phyloP scores from a whole-genome alignment of 2,329 filamentous ascomycete genomes.

The Aureobasidium zeae region DNA sequence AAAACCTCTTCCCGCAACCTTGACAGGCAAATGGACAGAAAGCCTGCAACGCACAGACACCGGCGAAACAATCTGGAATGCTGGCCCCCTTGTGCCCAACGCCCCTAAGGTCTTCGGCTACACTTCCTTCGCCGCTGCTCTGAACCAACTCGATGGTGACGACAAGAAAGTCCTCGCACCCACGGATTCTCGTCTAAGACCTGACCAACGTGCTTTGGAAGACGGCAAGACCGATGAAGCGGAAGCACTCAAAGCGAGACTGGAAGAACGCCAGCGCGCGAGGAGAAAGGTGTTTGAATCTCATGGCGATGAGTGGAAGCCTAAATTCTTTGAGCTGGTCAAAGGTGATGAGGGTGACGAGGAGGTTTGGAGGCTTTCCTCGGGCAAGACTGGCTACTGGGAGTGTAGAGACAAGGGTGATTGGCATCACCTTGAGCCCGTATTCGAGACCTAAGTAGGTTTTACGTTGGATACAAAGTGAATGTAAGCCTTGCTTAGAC shows the following conservation, averaged over 20 bases:
- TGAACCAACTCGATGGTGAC: slow-evolving; percentile 80
- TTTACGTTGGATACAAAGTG: not conserved
- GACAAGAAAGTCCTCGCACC: slow-evolving; percentile 66
- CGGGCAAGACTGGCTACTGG: slow-evolving; percentile 87
- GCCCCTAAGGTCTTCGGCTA: slow-evolving; percentile 75
- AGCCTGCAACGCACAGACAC: slow-evolving; percentile 56
- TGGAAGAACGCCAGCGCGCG: slow-evolving; percentile 78
- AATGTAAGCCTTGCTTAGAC: no score
- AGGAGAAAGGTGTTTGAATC: slow-evolving; percentile 69
- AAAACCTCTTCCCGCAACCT: slow-evolving; percentile 55
- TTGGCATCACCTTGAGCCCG: slow-evolving; percentile 52
- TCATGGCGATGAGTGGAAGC: slow-evolving; percentile 59
- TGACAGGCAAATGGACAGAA: slow-evolving; percentile 78
- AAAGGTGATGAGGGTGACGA: slow-evolving; percentile 30
- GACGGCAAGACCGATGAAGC: slow-evolving; percentile 72
- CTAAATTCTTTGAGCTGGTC: slow-evolving; percentile 76
- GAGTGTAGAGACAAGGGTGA: slow-evolving; percentile 62
- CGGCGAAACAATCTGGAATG: slow-evolving; percentile 67
- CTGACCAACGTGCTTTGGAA: slow-evolving; percentile 81
- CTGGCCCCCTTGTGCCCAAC: slow-evolving; percentile 67
- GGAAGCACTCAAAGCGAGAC: slow-evolving; percentile 68
- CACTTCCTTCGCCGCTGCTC: slow-evolving; percentile 70
- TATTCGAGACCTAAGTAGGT: slow-evolving; percentile 37
- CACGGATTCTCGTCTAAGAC: slow-evolving; percentile 75
- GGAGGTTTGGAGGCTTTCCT: slow-evolving; percentile 55